Evolutionary conservation across 305 asterid species (phyloP).

Genomic region (Fraxinus velutina): DNA sequence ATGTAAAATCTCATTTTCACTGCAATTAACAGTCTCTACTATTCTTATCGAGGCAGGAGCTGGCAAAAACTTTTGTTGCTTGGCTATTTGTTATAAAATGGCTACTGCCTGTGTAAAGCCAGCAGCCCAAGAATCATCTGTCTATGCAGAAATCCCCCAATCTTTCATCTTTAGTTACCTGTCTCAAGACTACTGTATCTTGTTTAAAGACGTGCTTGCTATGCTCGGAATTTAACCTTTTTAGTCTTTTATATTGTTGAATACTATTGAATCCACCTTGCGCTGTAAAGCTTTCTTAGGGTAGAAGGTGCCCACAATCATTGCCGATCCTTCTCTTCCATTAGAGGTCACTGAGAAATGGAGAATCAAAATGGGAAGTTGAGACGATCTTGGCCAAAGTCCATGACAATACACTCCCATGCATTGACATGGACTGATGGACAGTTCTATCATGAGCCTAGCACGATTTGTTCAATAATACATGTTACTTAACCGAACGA

Average conservation of each 20-base stretch:
- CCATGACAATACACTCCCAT: background rate
- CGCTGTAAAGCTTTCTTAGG: background rate
- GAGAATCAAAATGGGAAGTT: background rate
- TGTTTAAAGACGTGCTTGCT: background rate
- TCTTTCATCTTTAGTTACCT: background rate
- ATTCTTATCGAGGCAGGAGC: background rate
- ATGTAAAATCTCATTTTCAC: background rate
- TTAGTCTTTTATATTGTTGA: background rate
- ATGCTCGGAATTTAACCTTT: background rate
- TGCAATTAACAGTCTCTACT: background rate
- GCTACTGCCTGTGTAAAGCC: background rate
- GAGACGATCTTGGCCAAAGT: background rate
- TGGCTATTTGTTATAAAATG: background rate
- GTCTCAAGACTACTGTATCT: background rate
- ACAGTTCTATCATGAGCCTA: background rate
- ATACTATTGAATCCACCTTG: background rate
- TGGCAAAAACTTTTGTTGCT: background rate
- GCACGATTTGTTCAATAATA: background rate
- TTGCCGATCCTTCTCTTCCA: background rate
- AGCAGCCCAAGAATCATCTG: background rate
- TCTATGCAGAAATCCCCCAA: background rate
- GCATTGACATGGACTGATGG: background rate
- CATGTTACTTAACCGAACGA: background rate
- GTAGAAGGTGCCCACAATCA: background rate
- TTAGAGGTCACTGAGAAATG: background rate